Conservation (phyloP, 2,329 filamentous ascomycete species). For the Claviceps sorghi region DNA sequence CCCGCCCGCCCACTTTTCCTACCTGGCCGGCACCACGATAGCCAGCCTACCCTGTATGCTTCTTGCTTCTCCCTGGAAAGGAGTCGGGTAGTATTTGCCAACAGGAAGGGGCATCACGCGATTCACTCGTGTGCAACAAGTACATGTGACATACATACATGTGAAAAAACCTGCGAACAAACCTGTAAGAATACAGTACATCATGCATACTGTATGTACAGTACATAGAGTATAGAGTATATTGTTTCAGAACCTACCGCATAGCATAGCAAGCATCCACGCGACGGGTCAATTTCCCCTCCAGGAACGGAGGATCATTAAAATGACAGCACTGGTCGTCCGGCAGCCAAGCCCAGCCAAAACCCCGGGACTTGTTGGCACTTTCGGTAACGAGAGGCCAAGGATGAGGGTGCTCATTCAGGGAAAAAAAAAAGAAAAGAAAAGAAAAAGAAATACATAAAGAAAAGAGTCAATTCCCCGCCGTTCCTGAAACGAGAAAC, state of each 20-base stretch:
- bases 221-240: too few species aligned
- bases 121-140: neutral
- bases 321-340: neutral
- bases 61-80: neutral
- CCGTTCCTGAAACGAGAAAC: neutral
- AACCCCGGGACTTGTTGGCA: neutral
- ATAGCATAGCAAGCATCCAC: neutral
- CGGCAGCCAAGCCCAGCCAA: neutral
- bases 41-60: neutral
- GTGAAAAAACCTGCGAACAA: too few species aligned
- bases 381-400: neutral
- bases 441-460: neutral
- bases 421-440: too few species aligned
- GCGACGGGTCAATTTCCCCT: neutral
- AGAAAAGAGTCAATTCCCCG: too few species aligned
- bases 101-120: neutral
- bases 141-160: too few species aligned
- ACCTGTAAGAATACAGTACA: too few species aligned
- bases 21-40: neutral
- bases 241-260: neutral
- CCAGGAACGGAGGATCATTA: neutral
- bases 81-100: neutral
- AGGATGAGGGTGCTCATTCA: too few species aligned
- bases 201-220: too few species aligned
- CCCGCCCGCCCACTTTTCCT: neutral